Evolutionary conservation across 768 basidiomycete genomes (phyloP), one percentile per base, ranked within the genome.

Genomic region (Xerocomellus dryophilus): DNA sequence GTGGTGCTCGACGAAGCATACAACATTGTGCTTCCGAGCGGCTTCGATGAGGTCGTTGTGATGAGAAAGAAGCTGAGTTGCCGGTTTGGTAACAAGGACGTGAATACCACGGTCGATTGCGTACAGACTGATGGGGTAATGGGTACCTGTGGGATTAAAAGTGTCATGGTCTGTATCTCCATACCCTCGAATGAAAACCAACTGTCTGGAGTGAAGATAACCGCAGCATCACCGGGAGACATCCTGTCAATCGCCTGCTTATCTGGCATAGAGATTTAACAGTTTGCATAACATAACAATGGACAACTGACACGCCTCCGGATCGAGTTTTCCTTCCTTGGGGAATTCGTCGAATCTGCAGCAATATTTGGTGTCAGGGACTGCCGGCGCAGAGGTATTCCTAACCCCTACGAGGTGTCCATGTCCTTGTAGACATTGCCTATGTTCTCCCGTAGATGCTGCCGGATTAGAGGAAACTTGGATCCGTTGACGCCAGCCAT

Each of bases 1-100:
- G 74, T 93, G 91, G 65, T 96, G 92, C 68, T 97, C 94, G n/a
- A 96, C 93, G 67, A 90, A 93, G 71, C 90, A 93, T 3, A 92
- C 79, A 18, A 95, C 85, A 44, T 86, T 85, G 66, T 93, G 79
- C 71, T 88, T 81, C 61, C 78, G 82, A 31, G 94, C 90, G 11
- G 89, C 82, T 35, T 79, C 77, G 58, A 93, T 84, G 45, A 96
- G 79, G 29, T 81, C 80, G 56, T 82, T 84, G 71, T 97, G 94
- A 67, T 97, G 86, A 47, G 83, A 78, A 51, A 97, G 79, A 17
- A 90, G 77, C 64, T 96, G 86, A 0, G 91, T 93, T 5, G 93
- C 94, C 4, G 94, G 94, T 71, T 96, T 97, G 41, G 94, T 97
- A 56, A 96, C 81, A 38, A 96, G 82, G 46, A 96, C 93, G 67